These are phyloP conservation scores for Medicago ruthenica DNA, from an alignment of 306 rosid species.

Conservation along the genomic window DNA sequence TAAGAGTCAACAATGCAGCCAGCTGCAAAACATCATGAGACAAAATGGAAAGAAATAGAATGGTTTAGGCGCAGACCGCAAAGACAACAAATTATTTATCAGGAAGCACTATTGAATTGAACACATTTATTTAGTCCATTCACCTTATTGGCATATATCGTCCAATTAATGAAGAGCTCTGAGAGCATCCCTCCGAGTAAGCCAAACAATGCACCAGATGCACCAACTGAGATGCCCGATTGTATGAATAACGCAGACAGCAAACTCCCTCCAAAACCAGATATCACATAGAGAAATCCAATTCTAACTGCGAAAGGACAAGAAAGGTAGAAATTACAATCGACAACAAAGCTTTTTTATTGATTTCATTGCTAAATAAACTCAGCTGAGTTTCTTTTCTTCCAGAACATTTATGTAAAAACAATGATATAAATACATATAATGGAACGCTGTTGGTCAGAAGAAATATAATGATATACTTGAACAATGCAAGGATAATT, in stretches of 20 bases:
- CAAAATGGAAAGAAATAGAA: slow-evolving; percentile 41
- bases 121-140: slow-evolving; percentile 13
- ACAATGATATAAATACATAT: neutral
- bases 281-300: slow-evolving; percentile 69
- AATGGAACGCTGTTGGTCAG: slow-evolving; percentile 15
- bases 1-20: slow-evolving; percentile 70
- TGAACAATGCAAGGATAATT: slow-evolving; percentile 42
- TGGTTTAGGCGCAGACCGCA: neutral
- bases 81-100: slow-evolving; percentile 22
- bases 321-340: slow-evolving; percentile 31
- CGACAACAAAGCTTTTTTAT: neutral
- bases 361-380: slow-evolving; percentile 8
- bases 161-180: slow-evolving; percentile 87
- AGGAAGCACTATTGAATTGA: slow-evolving; percentile 18
- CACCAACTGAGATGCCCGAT: slow-evolving; percentile 82
- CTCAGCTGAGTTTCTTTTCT: slow-evolving; percentile 30
- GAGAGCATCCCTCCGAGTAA: slow-evolving; percentile 90
- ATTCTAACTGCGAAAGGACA: slow-evolving; percentile 60
- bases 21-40: slow-evolving; percentile 51
- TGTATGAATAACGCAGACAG: slow-evolving; percentile 72
- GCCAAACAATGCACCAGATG: slow-evolving; percentile 94
- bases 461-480: slow-evolving; percentile 2
- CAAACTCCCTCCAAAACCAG: slow-evolving; percentile 89
- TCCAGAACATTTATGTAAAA: slow-evolving; percentile 19
- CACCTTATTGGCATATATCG: slow-evolving; percentile 85